Percentiles rank a stretch among this genome's conserved stretches.
Evolutionary conservation across 257 asterid species (phyloP).

Genomic region (Solanum gracilifrons): DNA sequence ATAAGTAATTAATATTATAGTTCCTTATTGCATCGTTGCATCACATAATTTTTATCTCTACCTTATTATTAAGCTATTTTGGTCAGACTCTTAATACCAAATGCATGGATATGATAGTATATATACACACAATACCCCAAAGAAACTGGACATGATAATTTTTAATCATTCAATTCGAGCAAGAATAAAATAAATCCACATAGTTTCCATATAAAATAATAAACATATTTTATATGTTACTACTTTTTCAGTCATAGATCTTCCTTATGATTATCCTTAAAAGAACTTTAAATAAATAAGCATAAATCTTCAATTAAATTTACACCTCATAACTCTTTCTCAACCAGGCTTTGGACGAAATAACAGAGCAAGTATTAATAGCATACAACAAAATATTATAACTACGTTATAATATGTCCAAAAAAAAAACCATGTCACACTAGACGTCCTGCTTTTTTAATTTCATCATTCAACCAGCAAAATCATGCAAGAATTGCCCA

Average conservation of each 20-base stretch:
- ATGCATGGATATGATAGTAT: background rate
- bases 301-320: background rate
- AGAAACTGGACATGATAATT: background rate
- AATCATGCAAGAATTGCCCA: conserved; percentile 60
- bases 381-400: background rate
- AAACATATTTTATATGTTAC: background rate
- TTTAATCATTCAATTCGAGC: background rate
- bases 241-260: background rate
- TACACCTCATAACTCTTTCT: background rate
- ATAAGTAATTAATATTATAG: too few species aligned
- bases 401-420: background rate
- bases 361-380: background rate
- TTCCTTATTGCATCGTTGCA: background rate
- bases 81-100: background rate
- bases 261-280: background rate
- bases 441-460: background rate
- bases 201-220: background rate
- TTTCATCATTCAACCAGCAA: conserved; percentile 40
- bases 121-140: background rate
- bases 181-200: background rate
- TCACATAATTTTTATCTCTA: background rate
- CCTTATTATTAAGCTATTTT: background rate
- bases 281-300: background rate
- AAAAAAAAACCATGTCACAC: background rate
- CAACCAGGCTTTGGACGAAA: background rate